Conservation (phyloP, 2,329 filamentous ascomycete species). For the Metarhizium anisopliae region DNA sequence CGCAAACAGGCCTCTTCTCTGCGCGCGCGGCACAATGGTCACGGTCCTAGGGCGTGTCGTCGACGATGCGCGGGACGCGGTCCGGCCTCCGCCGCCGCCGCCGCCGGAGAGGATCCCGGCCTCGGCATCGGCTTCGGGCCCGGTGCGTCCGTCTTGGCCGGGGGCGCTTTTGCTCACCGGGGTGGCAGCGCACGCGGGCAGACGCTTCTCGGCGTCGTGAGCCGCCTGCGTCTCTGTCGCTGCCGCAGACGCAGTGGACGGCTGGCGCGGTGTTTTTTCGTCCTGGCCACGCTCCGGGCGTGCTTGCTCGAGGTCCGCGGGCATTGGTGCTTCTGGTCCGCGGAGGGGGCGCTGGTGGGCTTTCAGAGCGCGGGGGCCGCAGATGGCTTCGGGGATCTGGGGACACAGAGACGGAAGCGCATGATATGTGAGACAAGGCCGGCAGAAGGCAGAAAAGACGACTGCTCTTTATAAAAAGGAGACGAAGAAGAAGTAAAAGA, state of each 20-base stretch:
- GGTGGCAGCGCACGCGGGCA: neutral
- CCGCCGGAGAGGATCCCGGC: neutral
- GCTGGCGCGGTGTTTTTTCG: conserved; percentile 1
- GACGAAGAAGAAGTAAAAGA: too few species aligned
- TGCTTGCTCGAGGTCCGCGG: conserved; percentile 1
- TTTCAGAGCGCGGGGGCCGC: neutral
- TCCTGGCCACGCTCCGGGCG: neutral
- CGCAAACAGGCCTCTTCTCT: conserved; percentile 64
- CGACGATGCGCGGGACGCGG: conserved; percentile 24
- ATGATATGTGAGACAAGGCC: too few species aligned
- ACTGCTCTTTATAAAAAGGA: too few species aligned
- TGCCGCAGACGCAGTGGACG: neutral
- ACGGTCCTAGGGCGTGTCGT: conserved; percentile 28
- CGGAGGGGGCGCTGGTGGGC: neutral
- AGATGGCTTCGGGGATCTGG: too few species aligned
- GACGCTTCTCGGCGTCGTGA: neutral
- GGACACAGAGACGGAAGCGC: too few species aligned
- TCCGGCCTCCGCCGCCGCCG: conserved; percentile 1
- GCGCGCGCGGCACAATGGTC: conserved; percentile 32
- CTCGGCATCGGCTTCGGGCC: neutral
- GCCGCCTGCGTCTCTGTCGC: neutral
- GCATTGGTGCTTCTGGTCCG: neutral
- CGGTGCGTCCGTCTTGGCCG: neutral
- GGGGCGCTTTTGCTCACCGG: neutral
- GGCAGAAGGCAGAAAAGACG: too few species aligned